phyloP scores from a whole-genome alignment of 164 flowering plant species.

The Hamamelis virginiana region DNA sequence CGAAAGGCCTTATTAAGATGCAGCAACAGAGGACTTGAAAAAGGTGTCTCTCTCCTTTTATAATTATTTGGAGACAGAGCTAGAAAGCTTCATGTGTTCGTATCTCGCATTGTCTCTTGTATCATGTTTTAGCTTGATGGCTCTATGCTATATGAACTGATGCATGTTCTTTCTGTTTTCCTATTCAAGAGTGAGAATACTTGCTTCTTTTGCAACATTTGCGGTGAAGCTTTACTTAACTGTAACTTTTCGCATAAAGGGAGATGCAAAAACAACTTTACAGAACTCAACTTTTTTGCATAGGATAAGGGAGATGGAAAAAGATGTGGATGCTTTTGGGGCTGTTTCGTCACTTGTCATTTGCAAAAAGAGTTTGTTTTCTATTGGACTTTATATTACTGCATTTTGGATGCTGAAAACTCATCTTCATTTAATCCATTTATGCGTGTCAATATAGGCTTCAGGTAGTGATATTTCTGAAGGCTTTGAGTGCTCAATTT shows the following conservation, averaged over 20 bases:
- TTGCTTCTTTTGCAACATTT: neutral
- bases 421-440: neutral
- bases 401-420: neutral
- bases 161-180: neutral
- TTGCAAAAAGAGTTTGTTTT: neutral
- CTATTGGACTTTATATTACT: neutral
- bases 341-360: neutral
- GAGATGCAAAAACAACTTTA: neutral
- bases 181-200: neutral
- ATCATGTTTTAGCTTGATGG: neutral
- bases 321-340: neutral
- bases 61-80: neutral
- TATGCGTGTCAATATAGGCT: slow-evolving; percentile 13
- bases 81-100: neutral
- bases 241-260: too few relatives aligned
- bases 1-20: neutral
- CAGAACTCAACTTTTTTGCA: neutral
- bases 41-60: neutral
- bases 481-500: slow-evolving; percentile 17
- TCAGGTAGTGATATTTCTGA: slow-evolving; percentile 17
- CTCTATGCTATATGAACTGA: neutral
- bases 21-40: neutral
- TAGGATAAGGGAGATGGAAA: neutral
- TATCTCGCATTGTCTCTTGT: neutral
- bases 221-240: neutral